These are phyloP conservation scores for Vaccinium vitisidaea DNA, from an alignment of 148 eudicot genomes.

Conservation along the genomic window DNA sequence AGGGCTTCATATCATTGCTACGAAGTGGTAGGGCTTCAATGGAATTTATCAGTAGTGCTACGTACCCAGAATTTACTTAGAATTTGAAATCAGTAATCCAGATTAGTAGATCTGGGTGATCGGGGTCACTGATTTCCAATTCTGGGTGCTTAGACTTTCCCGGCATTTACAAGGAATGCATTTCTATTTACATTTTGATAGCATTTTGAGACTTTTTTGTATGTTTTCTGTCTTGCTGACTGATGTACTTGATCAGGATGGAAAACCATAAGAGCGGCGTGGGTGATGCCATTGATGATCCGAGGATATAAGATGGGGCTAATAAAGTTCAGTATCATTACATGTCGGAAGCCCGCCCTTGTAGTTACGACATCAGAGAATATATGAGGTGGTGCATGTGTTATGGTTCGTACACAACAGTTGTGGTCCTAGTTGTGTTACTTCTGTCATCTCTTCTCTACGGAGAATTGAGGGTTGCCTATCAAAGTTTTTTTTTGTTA, in stretches of 20 bases:
- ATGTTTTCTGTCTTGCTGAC: background rate
- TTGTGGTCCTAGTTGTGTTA: background rate
- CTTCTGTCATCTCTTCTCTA: background rate
- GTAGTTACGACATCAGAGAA: background rate
- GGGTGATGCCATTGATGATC: conserved; percentile 92
- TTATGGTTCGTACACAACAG: background rate
- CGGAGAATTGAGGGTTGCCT: background rate
- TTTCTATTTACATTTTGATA: background rate
- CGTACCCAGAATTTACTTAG: too few species aligned
- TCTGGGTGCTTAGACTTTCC: too few species aligned
- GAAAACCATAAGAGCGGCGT: conserved; percentile 89
- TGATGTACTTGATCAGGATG: conserved; percentile 51
- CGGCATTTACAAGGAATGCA: background rate
- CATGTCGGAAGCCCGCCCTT: conserved; percentile 67
- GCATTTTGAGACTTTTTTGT: background rate
- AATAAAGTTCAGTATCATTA: conserved; percentile 82
- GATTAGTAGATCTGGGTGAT: too few species aligned
- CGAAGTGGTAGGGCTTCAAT: conserved; percentile 54
- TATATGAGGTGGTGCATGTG: background rate
- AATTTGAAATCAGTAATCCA: too few species aligned
- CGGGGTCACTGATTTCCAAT: too few species aligned
- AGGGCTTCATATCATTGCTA: conserved; percentile 72
- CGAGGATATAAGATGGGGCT: conserved; percentile 85
- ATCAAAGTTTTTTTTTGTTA: background rate
- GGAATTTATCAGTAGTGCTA: too few species aligned